A percentile compares a stretch with the other conserved stretches of the same genome.
Evolutionary conservation across 805 yeast species (phyloP).

Genomic region (Yarrowia osloensis): DNA sequence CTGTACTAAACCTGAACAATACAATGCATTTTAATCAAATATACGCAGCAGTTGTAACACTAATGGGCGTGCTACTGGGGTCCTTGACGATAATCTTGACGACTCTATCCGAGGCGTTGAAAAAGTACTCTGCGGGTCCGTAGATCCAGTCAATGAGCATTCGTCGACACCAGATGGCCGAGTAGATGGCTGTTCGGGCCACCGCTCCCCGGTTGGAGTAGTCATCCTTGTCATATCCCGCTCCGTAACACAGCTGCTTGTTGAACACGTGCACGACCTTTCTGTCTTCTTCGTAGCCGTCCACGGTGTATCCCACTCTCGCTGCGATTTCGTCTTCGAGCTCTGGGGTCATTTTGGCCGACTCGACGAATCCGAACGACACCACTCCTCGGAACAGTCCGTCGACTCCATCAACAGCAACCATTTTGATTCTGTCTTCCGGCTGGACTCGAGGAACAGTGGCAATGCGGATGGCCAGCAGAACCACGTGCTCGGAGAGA

Average conservation of each 20-base stretch:
- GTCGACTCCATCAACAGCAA: constrained; percentile 45
- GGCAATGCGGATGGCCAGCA: constrained; percentile 48
- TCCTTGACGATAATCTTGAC: constrained; percentile 22
- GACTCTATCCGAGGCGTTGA: constrained; percentile 16
- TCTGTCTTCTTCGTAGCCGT: constrained; percentile 2
- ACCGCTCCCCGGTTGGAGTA: neutral
- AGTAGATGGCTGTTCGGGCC: constrained; percentile 8
- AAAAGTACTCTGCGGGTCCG: constrained; percentile 25
- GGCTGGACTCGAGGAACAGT: constrained; percentile 48
- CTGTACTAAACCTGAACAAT: no score
- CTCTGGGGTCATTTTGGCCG: constrained; percentile 10
- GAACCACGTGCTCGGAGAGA: constrained; percentile 50
- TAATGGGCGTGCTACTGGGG: constrained; percentile 10
- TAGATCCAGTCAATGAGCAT: constrained; percentile 28
- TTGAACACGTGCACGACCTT: constrained; percentile 27
- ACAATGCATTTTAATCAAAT: no score
- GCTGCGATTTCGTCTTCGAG: constrained; percentile 23
- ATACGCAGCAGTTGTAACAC: constrained; percentile 19
- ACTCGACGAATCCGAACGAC: constrained; percentile 50
- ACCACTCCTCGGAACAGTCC: constrained; percentile 54
- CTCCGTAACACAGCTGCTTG: constrained; percentile 28
- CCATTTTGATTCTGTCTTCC: constrained; percentile 48
- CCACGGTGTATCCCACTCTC: constrained; percentile 6
- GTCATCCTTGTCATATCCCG: constrained; percentile 3
- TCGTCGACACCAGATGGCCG: constrained; percentile 18